Base-by-base conservation (phyloP, 768 basidiomycete species). In the Pisolithus tinctorius region DNA sequence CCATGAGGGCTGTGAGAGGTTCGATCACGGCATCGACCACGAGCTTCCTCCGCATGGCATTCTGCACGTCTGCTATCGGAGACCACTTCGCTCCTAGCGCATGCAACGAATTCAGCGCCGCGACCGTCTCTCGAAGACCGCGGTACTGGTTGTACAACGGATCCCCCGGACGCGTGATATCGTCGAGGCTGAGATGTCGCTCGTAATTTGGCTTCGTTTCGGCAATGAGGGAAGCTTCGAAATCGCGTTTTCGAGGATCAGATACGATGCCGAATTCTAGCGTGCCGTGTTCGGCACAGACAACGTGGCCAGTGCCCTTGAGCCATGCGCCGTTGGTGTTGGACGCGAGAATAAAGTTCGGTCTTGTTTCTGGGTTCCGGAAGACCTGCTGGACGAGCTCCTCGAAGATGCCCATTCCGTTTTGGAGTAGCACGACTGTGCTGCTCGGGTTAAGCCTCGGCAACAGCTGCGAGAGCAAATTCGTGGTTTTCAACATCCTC, bases 401-500 rank as follows among this genome's bases (percentile, higher is more conserved):
- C 50, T 98, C 94, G 66, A 92, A 89, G 8, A 94, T 71, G 10
- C 93, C 95, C 83, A 96, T 88, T 25, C 95, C 95, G 63, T 95
- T 95, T 62, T 95, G 90, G 48, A 97, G 68, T n/a, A 99, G 78
- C 2, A 95, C 88, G 56, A 98, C 83, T 34, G 93, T 95, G 41
- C 85, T 87, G 46, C 77, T 66, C 0, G 76, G 63, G 4, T 76
- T 73, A 17, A 97, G 68, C 16, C 92, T 80, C 11, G 79, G 80
- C 16, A 77, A 68, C 50, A 97, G 77, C 0, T 66, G 61, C 16
- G 68, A 65, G 34, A 99, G 57, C 4, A 86, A 81, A 3, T 65
- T 61, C 4, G 84, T 47, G 4, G 86, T 87, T 8, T 77, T 72
- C 14, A 82, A 75, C 1, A 90, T 86, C 65, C 94, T 95, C 49